These are phyloP conservation scores for Hypericum perforatum DNA, from an alignment of 345 rosid species.

Conservation along the genomic window DNA sequence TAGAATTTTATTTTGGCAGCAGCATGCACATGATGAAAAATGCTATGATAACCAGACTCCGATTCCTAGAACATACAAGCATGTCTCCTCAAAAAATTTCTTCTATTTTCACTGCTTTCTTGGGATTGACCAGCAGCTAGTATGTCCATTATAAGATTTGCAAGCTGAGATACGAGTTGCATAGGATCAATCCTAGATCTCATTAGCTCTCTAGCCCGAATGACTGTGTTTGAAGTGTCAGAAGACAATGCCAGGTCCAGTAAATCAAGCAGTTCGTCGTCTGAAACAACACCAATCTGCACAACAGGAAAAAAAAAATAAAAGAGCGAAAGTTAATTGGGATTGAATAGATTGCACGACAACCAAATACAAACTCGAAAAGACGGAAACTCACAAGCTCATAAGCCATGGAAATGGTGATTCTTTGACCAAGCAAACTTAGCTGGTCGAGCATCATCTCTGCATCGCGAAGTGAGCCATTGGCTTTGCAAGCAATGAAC, in stretches of 20 bases:
- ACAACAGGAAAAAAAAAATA: constrained; percentile 9
- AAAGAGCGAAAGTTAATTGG: constrained; percentile 5
- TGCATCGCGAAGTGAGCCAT: constrained; percentile 91
- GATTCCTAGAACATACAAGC: constrained; percentile 34
- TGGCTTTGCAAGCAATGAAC: constrained; percentile 83
- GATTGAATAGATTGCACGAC: constrained; percentile 2
- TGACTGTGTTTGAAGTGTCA: constrained; percentile 86
- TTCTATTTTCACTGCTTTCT: constrained; percentile 47
- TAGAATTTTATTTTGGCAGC: no score
- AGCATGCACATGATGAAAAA: no score
- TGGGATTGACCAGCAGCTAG: constrained; percentile 52
- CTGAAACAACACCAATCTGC: constrained; percentile 91
- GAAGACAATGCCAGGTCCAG: constrained; percentile 88
- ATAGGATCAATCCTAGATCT: constrained; percentile 88
- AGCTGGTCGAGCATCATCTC: constrained; percentile 95
- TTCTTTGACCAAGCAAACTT: constrained; percentile 75
- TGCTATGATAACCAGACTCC: background rate
- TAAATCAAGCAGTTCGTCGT: constrained; percentile 84
- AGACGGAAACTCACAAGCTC: constrained; percentile 63
- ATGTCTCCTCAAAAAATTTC: constrained; percentile 46
- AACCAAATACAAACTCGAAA: constrained; percentile 2
- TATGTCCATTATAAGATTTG: constrained; percentile 84
- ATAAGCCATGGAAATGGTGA: constrained; percentile 62
- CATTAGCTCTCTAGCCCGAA: constrained; percentile 89
- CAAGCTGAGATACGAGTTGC: constrained; percentile 87